Evolutionary conservation across 1,284 basidiomycete genomes (phyloP).

Genomic region (Apiotrichum akiyoshidainum): DNA sequence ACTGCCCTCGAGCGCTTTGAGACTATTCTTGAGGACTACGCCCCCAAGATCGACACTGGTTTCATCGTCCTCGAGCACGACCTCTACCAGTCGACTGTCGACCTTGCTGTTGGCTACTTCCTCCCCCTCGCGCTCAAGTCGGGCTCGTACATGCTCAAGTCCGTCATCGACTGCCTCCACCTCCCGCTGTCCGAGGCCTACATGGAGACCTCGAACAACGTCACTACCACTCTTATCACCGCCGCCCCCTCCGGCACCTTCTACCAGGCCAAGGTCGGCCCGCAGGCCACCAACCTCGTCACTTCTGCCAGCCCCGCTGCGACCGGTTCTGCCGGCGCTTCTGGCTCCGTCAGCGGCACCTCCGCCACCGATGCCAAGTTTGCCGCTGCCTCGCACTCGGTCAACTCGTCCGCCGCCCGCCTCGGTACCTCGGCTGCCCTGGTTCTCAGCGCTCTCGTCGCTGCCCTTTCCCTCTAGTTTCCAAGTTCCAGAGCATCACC

Average conservation of each 20-base stretch:
- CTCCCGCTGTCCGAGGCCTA: conserved; percentile 47
- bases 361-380: neutral
- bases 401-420: no score
- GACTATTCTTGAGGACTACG: conserved; percentile 48
- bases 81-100: conserved; percentile 77
- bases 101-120: conserved; percentile 82
- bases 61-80: conserved; percentile 90
- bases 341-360: neutral
- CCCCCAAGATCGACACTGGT: conserved; percentile 53
- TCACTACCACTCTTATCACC: conserved; percentile 36
- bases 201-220: conserved; percentile 50
- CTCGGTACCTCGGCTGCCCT: no score
- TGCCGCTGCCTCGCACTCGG: neutral
- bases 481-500: no score
- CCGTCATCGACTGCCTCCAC: conserved; percentile 65
- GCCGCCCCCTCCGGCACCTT: conserved; percentile 22
- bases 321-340: neutral
- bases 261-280: conserved; percentile 34
- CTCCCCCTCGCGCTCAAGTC: conserved; percentile 66
- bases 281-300: conserved; percentile 9
- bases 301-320: neutral
- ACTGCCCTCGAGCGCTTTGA: conserved; percentile 57
- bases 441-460: no score
- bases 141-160: conserved; percentile 54
- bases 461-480: no score